These are phyloP conservation scores for Eucommia ulmoides DNA, from an alignment of 257 asterid genomes.

Conservation along the genomic window DNA sequence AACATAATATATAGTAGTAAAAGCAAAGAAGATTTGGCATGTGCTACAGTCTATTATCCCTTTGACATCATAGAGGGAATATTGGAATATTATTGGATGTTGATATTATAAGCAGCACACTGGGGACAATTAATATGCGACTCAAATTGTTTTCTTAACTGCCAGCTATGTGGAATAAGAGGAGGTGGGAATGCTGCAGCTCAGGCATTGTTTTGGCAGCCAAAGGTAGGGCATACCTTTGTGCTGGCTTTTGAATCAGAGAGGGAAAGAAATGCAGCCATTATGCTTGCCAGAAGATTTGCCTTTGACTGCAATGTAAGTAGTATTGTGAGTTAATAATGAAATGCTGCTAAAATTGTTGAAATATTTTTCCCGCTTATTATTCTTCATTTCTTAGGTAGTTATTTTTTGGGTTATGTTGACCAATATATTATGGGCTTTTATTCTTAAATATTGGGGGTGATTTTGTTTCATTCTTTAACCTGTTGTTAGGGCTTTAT, in stretches of 20 bases:
- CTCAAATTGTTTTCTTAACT: conserved; percentile 1
- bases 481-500: too few species aligned
- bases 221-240: conserved; percentile 49
- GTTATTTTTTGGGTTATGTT: too few species aligned
- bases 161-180: conserved; percentile 86
- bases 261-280: conserved; percentile 84
- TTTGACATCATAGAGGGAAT: neutral
- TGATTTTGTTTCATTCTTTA: too few species aligned
- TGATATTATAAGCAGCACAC: too few species aligned
- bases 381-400: too few species aligned
- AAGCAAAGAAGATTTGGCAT: neutral
- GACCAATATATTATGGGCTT: too few species aligned
- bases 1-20: neutral
- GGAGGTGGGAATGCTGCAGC: conserved; percentile 97
- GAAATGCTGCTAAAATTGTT: too few species aligned
- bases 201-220: conserved; percentile 81
- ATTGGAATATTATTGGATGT: neutral
- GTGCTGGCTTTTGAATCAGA: conserved; percentile 79
- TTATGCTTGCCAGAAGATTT: conserved; percentile 83
- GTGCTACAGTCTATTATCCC: neutral
- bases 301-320: conserved; percentile 90
- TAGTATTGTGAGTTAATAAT: too few species aligned
- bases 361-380: too few species aligned
- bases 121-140: too few species aligned
- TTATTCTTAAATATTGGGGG: too few species aligned